phyloP scores from a whole-genome alignment of 768 basidiomycete species.

The Leccinum obscurum region DNA sequence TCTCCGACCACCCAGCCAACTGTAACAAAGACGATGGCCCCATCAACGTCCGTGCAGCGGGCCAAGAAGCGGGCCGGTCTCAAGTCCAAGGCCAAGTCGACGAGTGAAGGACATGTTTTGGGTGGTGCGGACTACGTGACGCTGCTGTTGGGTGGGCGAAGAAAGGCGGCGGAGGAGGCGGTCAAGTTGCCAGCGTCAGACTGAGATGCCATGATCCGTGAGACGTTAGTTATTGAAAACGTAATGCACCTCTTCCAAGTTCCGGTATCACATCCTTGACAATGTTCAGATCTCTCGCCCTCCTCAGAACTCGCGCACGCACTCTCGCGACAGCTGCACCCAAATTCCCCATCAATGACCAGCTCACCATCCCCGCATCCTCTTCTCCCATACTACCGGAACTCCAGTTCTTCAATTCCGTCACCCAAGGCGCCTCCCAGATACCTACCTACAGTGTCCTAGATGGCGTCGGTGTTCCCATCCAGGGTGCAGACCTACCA shows the following conservation, averaged over 20 bases:
- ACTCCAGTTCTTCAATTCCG: constrained; percentile 79
- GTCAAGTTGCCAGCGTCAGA: constrained; percentile 47
- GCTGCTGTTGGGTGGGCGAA: constrained; percentile 68
- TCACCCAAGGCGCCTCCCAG: constrained; percentile 55
- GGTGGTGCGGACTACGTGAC: constrained; percentile 79
- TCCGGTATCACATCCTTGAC: constrained; percentile 16
- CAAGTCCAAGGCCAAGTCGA: constrained; percentile 23
- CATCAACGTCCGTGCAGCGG: constrained; percentile 14
- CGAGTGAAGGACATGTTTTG: constrained; percentile 46
- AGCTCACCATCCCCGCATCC: constrained; percentile 42
- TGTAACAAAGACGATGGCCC: neutral
- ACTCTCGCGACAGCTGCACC: constrained; percentile 18
- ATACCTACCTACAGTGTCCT: constrained; percentile 89
- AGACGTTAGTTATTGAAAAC: neutral
- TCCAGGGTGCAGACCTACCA: constrained; percentile 74
- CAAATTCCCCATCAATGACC: constrained; percentile 19
- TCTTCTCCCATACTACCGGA: constrained; percentile 65
- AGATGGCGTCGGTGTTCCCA: constrained; percentile 72
- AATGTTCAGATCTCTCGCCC: constrained; percentile 17
- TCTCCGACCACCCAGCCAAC: constrained; percentile 6
- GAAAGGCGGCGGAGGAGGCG: constrained; percentile 66
- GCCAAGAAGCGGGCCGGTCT: constrained; percentile 31
- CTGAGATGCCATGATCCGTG: neutral
- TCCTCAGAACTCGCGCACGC: constrained; percentile 9
- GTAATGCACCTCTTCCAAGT: constrained; percentile 20